Conservation (phyloP, 2,329 filamentous ascomycete genomes). For the Aspergillus neotritici region DNA sequence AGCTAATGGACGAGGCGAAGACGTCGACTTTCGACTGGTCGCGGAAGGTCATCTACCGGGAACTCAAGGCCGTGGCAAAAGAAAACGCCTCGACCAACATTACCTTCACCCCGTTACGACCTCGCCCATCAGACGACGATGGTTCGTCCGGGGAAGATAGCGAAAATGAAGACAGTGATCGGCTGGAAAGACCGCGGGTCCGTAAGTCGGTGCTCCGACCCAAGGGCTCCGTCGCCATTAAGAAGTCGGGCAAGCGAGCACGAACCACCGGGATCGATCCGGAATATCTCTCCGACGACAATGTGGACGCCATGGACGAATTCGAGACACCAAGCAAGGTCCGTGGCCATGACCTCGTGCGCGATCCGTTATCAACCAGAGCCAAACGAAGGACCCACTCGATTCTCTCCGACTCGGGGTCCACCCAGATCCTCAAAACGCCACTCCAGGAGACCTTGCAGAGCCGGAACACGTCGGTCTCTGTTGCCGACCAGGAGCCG, state of each 20-base stretch:
- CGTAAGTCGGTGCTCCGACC: slow-evolving; percentile 44
- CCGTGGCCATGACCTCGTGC: slow-evolving; percentile 29
- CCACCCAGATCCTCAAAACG: slow-evolving; percentile 19
- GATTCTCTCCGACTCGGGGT: slow-evolving; percentile 24
- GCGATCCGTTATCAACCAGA: slow-evolving; percentile 27
- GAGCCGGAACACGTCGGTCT: slow-evolving; percentile 14
- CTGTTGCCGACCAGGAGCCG: slow-evolving; percentile 5
- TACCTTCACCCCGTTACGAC: slow-evolving; percentile 31
- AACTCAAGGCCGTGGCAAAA: slow-evolving; percentile 33
- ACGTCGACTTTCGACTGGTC: slow-evolving; percentile 35
- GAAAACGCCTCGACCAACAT: slow-evolving; percentile 22
- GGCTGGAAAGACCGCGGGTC: slow-evolving; percentile 24
- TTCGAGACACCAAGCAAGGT: slow-evolving; percentile 32
- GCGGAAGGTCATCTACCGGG: slow-evolving; percentile 38
- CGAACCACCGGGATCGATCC: slow-evolving; percentile 24
- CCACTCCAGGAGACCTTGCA: slow-evolving; percentile 26
- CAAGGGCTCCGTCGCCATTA: slow-evolving; percentile 36
- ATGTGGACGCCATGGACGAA: slow-evolving; percentile 25
- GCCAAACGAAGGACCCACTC: slow-evolving; percentile 27
- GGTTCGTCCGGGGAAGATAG: slow-evolving; percentile 29
- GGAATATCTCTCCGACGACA: slow-evolving; percentile 24
- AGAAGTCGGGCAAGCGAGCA: slow-evolving; percentile 39
- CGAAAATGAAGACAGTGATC: slow-evolving; percentile 21
- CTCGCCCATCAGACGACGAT: slow-evolving; percentile 21
- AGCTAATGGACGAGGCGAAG: slow-evolving; percentile 35